A percentile compares a stretch with the other conserved stretches of the same genome.
Evolutionary conservation across 2,329 filamentous ascomycete genomes (phyloP).

Genomic region (Verticillium klebahnii): DNA sequence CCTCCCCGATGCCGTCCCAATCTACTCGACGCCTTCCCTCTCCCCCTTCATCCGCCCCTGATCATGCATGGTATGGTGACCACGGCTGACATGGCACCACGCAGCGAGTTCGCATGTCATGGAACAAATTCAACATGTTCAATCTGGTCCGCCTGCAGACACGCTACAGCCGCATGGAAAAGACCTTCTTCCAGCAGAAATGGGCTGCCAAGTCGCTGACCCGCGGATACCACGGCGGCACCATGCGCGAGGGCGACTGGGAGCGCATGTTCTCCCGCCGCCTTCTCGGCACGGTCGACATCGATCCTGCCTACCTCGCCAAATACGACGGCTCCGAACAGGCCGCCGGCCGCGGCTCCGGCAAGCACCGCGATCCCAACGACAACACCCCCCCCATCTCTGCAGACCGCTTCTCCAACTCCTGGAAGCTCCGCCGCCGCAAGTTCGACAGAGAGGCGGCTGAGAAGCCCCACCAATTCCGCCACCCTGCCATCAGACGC

Average conservation of each 20-base stretch:
- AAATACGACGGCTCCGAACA: slow-evolving; percentile 75
- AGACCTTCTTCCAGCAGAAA: slow-evolving; percentile 97
- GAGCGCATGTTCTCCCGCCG: slow-evolving; percentile 84
- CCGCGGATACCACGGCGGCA: slow-evolving; percentile 89
- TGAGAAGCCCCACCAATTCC: neutral
- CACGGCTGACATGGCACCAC: neutral
- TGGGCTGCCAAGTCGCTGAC: slow-evolving; percentile 83
- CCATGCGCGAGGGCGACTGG: slow-evolving; percentile 91
- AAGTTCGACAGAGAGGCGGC: neutral
- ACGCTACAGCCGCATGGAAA: slow-evolving; percentile 28
- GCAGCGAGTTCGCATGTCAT: slow-evolving; percentile 90
- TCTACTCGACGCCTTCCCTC: neutral
- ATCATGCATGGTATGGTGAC: neutral
- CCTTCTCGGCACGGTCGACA: slow-evolving; percentile 77
- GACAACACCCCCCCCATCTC: slow-evolving; percentile 14
- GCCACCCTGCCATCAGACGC: neutral
- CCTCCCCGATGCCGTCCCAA: slow-evolving; percentile 1
- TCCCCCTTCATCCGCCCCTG: slow-evolving; percentile 1
- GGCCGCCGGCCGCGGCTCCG: slow-evolving; percentile 79
- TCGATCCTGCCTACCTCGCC: slow-evolving; percentile 78
- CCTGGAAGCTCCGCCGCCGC: neutral
- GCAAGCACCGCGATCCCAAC: slow-evolving; percentile 37
- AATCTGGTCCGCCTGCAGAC: slow-evolving; percentile 61
- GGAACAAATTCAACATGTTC: slow-evolving; percentile 97
- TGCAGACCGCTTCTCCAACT: slow-evolving; percentile 17